Conservation (phyloP, 352 stramenopile genomes). For the Phytophthora fragariae region DNA sequence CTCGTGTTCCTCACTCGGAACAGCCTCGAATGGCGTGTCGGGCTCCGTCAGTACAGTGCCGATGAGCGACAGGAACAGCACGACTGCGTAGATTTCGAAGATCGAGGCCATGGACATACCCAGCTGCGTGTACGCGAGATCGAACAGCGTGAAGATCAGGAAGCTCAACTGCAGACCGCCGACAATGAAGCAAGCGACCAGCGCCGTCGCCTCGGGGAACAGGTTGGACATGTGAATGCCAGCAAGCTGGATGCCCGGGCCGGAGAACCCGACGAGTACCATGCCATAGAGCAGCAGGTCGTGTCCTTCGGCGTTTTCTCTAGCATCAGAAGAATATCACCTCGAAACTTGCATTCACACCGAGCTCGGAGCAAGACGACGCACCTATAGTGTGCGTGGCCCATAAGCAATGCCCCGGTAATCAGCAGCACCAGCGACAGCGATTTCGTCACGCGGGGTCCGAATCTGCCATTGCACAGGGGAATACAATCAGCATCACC, state of each 20-base stretch:
- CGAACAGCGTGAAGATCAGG: conserved; percentile 76
- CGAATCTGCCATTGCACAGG: conserved; percentile 44
- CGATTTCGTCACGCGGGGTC: conserved; percentile 61
- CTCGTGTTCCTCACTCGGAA: conserved; percentile 44
- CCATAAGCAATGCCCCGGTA: conserved; percentile 57
- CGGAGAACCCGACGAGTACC: conserved; percentile 68
- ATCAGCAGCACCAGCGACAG: conserved; percentile 60
- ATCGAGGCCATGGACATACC: conserved; percentile 51
- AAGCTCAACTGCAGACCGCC: conserved; percentile 77
- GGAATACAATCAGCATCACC: not conserved
- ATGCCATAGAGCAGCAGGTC: conserved; percentile 71
- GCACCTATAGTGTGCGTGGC: conserved; percentile 52
- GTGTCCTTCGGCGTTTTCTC: conserved; percentile 33
- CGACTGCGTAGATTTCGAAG: conserved; percentile 59
- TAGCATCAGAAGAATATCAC: conserved; percentile 11
- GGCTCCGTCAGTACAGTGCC: conserved; percentile 65
- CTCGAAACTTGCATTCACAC: not conserved
- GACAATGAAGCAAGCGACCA: conserved; percentile 78
- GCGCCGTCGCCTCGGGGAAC: conserved; percentile 69
- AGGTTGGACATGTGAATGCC: conserved; percentile 82
- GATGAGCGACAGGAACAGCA: conserved; percentile 60
- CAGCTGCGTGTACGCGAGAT: conserved; percentile 50
- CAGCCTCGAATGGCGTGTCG: conserved; percentile 55
- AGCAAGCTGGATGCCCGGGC: conserved; percentile 69
- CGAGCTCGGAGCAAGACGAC: not conserved